phyloP scores from a whole-genome alignment of 768 basidiomycete species.

The Fomitopsis pulvina region DNA sequence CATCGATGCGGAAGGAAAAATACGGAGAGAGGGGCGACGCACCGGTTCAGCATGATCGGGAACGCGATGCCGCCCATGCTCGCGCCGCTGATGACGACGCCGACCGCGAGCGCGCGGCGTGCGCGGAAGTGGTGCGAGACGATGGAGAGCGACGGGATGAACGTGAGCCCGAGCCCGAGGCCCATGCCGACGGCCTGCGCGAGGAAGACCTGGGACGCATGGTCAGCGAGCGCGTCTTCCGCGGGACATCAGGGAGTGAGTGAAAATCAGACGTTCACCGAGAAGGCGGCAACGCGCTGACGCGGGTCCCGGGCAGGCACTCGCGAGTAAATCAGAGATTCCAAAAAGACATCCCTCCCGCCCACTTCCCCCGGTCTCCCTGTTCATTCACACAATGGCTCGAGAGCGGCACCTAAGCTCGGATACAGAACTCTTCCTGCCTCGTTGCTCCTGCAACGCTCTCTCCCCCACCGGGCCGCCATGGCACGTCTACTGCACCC shows the following conservation, averaged over 20 bases:
- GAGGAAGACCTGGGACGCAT: slow-evolving; percentile 37
- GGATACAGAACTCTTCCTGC: too few species aligned
- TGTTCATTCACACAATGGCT: too few species aligned
- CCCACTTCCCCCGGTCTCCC: too few species aligned
- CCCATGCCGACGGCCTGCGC: slow-evolving; percentile 56
- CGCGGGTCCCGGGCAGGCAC: too few species aligned
- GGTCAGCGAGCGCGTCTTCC: neutral
- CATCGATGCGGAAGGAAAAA: slow-evolving; percentile 41
- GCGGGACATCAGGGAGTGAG: neutral
- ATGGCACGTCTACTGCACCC: too few species aligned
- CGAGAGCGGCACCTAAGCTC: too few species aligned
- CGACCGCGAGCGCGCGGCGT: slow-evolving; percentile 43
- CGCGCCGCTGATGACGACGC: slow-evolving; percentile 40
- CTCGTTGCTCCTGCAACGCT: too few species aligned
- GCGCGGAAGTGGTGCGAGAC: slow-evolving; percentile 47
- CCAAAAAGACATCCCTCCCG: too few species aligned
- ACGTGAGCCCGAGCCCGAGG: slow-evolving; percentile 40
- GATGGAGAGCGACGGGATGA: slow-evolving; percentile 42
- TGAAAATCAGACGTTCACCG: too few species aligned
- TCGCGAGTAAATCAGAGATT: too few species aligned
- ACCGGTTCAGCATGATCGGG: slow-evolving; percentile 29
- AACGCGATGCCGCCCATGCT: slow-evolving; percentile 28
- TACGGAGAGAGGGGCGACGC: neutral
- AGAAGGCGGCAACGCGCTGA: too few species aligned
- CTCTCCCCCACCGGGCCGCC: too few species aligned